A percentile compares a stretch with the other conserved stretches of the same genome.
phyloP scores from a whole-genome alignment of 352 stramenopile genomes.

The Phytophthora pini region DNA sequence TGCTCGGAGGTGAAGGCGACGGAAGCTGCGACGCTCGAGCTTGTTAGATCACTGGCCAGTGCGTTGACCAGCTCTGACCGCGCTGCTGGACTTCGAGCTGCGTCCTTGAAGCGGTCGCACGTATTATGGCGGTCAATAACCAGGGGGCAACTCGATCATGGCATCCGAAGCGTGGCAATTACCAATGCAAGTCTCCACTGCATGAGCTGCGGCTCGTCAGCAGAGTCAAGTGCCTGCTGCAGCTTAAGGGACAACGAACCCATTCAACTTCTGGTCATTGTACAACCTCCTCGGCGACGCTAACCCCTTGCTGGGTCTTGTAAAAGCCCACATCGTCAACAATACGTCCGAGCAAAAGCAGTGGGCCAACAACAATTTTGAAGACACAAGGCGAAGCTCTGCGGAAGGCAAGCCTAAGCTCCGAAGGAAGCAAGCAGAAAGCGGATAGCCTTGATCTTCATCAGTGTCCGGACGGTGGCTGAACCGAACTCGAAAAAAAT shows the following conservation, averaged over 20 bases:
- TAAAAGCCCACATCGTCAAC: background rate
- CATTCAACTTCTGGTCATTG: background rate
- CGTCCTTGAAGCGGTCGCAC: slow-evolving; percentile 20
- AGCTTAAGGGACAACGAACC: background rate
- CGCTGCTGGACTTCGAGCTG: slow-evolving; percentile 7
- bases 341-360: slow-evolving; percentile 6
- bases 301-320: no score
- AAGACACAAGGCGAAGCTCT: background rate
- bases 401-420: background rate
- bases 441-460: background rate
- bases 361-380: background rate
- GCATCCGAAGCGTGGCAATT: slow-evolving; percentile 9
- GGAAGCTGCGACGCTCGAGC: background rate
- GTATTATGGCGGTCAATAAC: slow-evolving; percentile 1
- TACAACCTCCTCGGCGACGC: background rate
- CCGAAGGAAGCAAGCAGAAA: background rate
- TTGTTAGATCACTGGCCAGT: slow-evolving; percentile 11
- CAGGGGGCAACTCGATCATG: background rate
- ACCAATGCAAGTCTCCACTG: slow-evolving; percentile 11
- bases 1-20: background rate
- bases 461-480: slow-evolving; percentile 1
- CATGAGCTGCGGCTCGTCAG: background rate
- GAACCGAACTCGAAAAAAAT: slow-evolving; percentile 5
- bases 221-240: background rate
- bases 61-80: slow-evolving; percentile 3